Evolutionary conservation across 305 asterid species (phyloP), one percentile per base, ranked within the genome.

Genomic region (Striga hermonthica): DNA sequence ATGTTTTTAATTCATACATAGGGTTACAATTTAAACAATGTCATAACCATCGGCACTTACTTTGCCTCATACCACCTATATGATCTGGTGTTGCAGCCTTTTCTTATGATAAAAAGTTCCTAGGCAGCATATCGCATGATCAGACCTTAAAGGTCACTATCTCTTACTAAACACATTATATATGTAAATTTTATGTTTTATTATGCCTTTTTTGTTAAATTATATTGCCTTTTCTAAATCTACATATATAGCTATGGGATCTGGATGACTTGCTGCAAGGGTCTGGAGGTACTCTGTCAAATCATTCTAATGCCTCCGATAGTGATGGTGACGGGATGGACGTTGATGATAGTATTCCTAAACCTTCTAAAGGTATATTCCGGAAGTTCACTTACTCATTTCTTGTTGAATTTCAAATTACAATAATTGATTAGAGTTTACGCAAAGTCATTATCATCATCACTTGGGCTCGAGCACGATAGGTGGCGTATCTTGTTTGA

Each of bases 71-170:
- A 72, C 67, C 6, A 5, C 22, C 48, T 36, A 2, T 62, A 5
- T 71, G 55, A 66, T 71, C 67, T 66, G 63, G 67, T 68, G 35
- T 64, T 83, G 74, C 85, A 91, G 95, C 96, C 3, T 85, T 86
- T 77, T 90, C 97, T 66, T 85, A 88, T 75, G 99, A 90, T 67
- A 82, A 77, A 72, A 90, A 84, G 82, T 86, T 75, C 69, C 96
- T 93, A 72, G 96, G 99, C 34, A 93, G 97, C 78, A 83, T 91
- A 75, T 90, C 99, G 4, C 97, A 93, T 78, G 99, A 93, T 73
- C 76, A 84, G 44, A 81, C 76, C 45, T 70, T 93, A 57, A 86
- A 93, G 97, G 97, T 88, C 65, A 58, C 13, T n/a, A n/a, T 7
- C 3, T 62, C 61, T 67, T 45, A 59, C 62, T 36, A 6, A 41